Evolutionary conservation across 2,329 filamentous ascomycete genomes (phyloP).

Genomic region (Cryphonectria nitschkei): DNA sequence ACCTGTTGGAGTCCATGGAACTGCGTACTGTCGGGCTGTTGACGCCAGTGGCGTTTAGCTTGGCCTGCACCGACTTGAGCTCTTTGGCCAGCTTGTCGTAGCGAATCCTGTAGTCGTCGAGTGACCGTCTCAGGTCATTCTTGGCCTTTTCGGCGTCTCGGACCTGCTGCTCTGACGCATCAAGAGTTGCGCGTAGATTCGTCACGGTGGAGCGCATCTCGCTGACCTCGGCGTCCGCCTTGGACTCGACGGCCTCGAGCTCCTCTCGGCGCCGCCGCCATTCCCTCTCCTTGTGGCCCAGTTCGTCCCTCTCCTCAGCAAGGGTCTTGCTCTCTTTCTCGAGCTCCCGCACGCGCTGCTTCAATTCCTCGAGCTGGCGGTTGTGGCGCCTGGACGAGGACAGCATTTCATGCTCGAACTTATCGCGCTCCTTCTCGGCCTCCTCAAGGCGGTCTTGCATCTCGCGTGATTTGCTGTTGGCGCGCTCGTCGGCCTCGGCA

Average conservation of each 20-base stretch:
- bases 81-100: conserved; percentile 81
- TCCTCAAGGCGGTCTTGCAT: conserved; percentile 88
- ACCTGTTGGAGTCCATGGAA: conserved; percentile 52
- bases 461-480: conserved; percentile 81
- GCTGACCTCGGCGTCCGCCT: conserved; percentile 71
- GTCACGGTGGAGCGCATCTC: conserved; percentile 79
- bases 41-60: conserved; percentile 41
- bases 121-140: conserved; percentile 70
- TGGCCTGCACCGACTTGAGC: conserved; percentile 55
- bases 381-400: conserved; percentile 75
- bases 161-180: conserved; percentile 84
- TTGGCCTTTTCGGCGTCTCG: conserved; percentile 84
- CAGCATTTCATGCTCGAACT: conserved; percentile 87
- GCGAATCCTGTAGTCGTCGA: conserved; percentile 77
- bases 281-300: conserved; percentile 73
- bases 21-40: conserved; percentile 43
- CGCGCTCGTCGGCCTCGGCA: conserved; percentile 80
- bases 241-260: conserved; percentile 71
- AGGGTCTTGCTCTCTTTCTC: conserved; percentile 76
- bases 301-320: conserved; percentile 75
- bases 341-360: conserved; percentile 75
- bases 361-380: conserved; percentile 86
- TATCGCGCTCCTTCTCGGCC: conserved; percentile 91
- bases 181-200: conserved; percentile 77
- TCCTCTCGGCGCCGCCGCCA: conserved; percentile 76